Percentiles rank a stretch among this genome's conserved stretches.
These are phyloP conservation scores for Parietaria judaica DNA, from an alignment of 306 rosid species.

Conservation along the genomic window DNA sequence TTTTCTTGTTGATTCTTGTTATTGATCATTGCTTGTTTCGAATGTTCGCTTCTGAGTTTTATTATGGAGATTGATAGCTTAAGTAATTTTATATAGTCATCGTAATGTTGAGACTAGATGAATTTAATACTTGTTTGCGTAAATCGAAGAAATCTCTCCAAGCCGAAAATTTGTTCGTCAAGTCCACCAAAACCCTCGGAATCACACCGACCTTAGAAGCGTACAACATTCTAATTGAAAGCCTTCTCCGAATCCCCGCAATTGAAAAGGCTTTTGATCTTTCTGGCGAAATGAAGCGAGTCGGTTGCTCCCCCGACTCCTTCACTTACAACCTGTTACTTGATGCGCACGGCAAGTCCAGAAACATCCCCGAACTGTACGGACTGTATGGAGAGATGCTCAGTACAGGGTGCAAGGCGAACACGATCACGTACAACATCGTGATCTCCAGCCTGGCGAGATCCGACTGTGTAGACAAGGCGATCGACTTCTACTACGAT, in stretches of 20 bases:
- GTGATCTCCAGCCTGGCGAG: slow-evolving; percentile 69
- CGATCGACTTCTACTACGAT: slow-evolving; percentile 70
- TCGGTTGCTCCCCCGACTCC: slow-evolving; percentile 55
- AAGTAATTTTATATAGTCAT: too few relatives aligned
- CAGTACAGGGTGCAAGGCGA: slow-evolving; percentile 63
- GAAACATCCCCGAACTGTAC: slow-evolving; percentile 53
- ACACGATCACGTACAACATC: slow-evolving; percentile 71
- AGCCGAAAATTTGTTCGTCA: slow-evolving; percentile 59
- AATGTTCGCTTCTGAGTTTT: too few relatives aligned
- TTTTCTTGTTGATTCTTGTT: too few relatives aligned
- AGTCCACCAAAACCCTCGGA: slow-evolving; percentile 52
- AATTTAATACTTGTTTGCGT: too few relatives aligned
- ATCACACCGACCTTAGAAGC: slow-evolving; percentile 55
- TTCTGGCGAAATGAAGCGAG: slow-evolving; percentile 67
- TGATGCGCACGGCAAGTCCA: slow-evolving; percentile 68
- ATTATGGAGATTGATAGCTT: too few relatives aligned
- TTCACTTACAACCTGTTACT: slow-evolving; percentile 92
- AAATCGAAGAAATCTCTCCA: slow-evolving; percentile 47
- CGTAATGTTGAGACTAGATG: too few relatives aligned
- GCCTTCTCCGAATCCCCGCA: slow-evolving; percentile 51
- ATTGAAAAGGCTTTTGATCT: slow-evolving; percentile 53
- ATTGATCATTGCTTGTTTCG: too few relatives aligned
- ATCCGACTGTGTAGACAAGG: slow-evolving; percentile 43
- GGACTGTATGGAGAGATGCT: slow-evolving; percentile 64
- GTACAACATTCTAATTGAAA: slow-evolving; percentile 68